Evolutionary conservation across 257 asterid species (phyloP).

Genomic region (Asclepias syriaca): DNA sequence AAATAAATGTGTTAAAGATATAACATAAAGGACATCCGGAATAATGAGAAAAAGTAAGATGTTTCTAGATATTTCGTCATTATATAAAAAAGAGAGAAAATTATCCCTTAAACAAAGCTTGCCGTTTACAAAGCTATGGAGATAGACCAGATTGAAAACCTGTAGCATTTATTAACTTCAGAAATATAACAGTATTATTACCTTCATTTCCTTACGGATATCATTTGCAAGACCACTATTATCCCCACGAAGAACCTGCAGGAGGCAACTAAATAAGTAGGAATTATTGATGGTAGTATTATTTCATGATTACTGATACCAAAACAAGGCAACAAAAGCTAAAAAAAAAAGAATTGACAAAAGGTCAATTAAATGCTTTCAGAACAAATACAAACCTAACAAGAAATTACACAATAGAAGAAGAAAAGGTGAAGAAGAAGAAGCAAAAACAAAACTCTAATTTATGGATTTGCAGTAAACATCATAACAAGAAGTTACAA

Average conservation of each 20-base stretch:
- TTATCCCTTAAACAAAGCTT: background rate
- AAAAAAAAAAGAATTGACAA: background rate
- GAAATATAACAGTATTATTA: conserved; percentile 14
- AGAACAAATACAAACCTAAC: background rate
- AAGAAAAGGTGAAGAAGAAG: background rate
- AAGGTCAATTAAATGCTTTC: background rate
- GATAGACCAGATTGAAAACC: background rate
- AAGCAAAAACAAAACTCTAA: conserved; percentile 1
- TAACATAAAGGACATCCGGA: background rate
- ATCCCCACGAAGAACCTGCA: conserved; percentile 92
- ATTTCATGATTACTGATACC: background rate
- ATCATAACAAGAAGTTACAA: background rate
- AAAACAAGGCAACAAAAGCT: background rate
- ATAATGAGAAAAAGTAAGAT: background rate
- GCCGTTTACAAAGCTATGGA: background rate
- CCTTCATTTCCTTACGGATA: conserved; percentile 98
- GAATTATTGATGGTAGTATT: background rate
- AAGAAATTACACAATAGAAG: background rate
- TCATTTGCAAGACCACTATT: conserved; percentile 94
- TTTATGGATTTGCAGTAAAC: background rate
- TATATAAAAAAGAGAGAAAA: background rate
- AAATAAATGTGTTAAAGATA: background rate
- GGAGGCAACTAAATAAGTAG: conserved; percentile 13
- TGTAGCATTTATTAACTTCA: background rate
- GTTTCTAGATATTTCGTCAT: background rate